Evolutionary conservation across 495 filamentous ascomycete genomes (phyloP), one percentile per base, ranked within the genome.

Genomic region (Penicillium psychrofluorescens): DNA sequence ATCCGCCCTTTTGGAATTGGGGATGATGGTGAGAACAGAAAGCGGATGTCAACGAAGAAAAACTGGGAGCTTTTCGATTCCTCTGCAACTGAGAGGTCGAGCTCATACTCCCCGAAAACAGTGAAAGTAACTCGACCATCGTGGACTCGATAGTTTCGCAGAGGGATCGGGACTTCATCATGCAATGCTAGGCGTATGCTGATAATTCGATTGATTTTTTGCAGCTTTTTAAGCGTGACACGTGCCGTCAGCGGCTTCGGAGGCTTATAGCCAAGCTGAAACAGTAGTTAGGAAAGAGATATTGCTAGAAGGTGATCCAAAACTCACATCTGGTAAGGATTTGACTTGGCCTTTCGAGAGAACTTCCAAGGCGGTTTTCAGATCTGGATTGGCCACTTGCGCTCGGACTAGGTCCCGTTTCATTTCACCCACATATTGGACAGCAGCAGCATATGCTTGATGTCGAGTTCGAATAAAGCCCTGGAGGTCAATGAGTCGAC

Each of bases 11-110:
- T 73, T 0, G 83, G 74, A 8, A 89, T 56, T 14, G 78, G 74
- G 1, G 74, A 65, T 4, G 78, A 75, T 7, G 92, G 92, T 11
- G 67, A 71, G 61, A 94, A 98, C 22, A 82, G 64, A 49, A 94
- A 88, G 40, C 90, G 79, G 48, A 95, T 84, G 55, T 96, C 90
- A 48, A 97, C 83, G 55, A 96, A 95, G 64, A 81, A 95, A 56
- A 95, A 88, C 57, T 90, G 91, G 8, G 81, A 84, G 28, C 75
- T 66, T 11, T 79, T 78, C 40, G 90, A 80, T 55, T 95, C 90
- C 49, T 88, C 81, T 1, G 83, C 85, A 44, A 96, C 83, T 0
- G 85, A 86, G 45, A 97, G 77, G 54, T 97, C 92, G 15, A 95
- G 77, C 59, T 98, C 94, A 57, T 95, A 98, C 55, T 96, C 92